Conservation (phyloP, 352 stramenopile species). For the Halophytophthora polymorphica region DNA sequence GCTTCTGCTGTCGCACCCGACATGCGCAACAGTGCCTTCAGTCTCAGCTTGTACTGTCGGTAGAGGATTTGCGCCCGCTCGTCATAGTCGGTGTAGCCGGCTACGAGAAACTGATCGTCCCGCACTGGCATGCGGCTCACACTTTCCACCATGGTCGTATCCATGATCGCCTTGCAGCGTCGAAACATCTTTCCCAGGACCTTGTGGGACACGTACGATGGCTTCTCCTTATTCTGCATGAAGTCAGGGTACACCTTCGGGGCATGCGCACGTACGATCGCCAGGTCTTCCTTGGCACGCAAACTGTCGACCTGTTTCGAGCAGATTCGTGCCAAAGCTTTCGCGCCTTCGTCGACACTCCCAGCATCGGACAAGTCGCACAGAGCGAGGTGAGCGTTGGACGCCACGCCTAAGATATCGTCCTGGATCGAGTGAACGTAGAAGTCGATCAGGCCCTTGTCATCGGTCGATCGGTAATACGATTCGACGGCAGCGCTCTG, state of each 20-base stretch:
- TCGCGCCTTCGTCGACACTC: constrained; percentile 43
- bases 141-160: constrained; percentile 33
- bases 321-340: constrained; percentile 64
- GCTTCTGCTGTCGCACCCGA: constrained; percentile 59
- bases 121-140: constrained; percentile 31
- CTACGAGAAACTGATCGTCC: constrained; percentile 50
- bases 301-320: constrained; percentile 71
- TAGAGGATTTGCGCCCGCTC: constrained; percentile 43
- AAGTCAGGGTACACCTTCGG: constrained; percentile 76
- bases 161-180: constrained; percentile 48
- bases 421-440: constrained; percentile 71
- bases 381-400: constrained; percentile 74
- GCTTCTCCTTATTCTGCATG: constrained; percentile 71
- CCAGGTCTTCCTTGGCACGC: constrained; percentile 49
- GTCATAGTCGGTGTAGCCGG: constrained; percentile 50
- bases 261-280: constrained; percentile 45
- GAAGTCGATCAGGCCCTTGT: constrained; percentile 57
- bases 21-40: constrained; percentile 53
- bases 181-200: constrained; percentile 77
- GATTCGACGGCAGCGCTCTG: constrained; percentile 13
- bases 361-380: constrained; percentile 46
- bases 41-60: constrained; percentile 58
- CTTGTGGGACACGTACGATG: constrained; percentile 63
- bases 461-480: constrained; percentile 33
- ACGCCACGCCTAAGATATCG: constrained; percentile 73